Evolutionary conservation across 441 rosid species (phyloP).

Genomic region (Metrosideros polymorpha): DNA sequence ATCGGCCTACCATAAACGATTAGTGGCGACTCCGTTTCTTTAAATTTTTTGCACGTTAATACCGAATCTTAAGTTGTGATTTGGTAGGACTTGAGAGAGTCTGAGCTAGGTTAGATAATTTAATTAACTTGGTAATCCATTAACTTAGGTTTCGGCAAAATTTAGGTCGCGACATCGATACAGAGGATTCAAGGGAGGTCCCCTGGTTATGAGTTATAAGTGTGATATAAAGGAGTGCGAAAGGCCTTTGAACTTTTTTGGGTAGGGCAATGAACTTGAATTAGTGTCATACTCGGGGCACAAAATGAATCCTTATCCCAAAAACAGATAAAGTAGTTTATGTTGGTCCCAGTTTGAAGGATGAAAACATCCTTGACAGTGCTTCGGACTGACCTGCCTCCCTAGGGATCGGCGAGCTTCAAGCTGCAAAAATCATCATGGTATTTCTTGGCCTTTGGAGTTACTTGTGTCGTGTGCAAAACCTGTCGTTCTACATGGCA

Average conservation of each 20-base stretch:
- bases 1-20: too few relatives aligned
- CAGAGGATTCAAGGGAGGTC: too few relatives aligned
- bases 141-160: too few relatives aligned
- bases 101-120: too few relatives aligned
- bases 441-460: constrained; percentile 47
- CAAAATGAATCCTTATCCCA: background rate
- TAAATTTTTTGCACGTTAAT: too few relatives aligned
- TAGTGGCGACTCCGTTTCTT: too few relatives aligned
- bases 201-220: too few relatives aligned
- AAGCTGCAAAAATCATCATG: constrained; percentile 43
- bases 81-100: too few relatives aligned
- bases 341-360: background rate
- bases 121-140: too few relatives aligned
- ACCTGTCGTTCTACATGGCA: constrained; percentile 19
- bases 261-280: background rate
- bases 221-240: background rate
- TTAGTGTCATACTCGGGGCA: background rate
- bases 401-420: constrained; percentile 20
- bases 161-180: too few relatives aligned
- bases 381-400: constrained; percentile 30
- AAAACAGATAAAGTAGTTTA: background rate
- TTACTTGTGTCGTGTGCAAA: constrained; percentile 38
- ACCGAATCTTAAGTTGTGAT: too few relatives aligned
- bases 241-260: background rate
- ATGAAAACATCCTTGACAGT: background rate